These are phyloP conservation scores for Rhodotorula sp. DNA, from an alignment of 1,284 basidiomycete genomes.

Conservation along the genomic window DNA sequence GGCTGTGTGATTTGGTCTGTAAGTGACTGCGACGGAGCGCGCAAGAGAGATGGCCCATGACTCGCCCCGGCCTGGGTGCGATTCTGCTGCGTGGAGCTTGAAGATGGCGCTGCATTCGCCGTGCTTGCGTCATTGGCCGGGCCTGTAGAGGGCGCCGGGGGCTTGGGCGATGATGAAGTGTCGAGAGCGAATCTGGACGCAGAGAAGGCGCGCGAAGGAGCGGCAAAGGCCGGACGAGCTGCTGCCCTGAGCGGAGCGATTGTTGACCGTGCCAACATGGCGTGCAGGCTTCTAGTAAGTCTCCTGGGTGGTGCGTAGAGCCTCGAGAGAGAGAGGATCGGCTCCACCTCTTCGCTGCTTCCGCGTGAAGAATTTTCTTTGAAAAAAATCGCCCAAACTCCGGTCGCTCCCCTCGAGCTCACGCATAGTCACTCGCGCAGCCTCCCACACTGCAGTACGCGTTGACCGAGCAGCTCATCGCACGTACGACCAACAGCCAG, in stretches of 20 bases:
- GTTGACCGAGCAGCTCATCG: too few relatives aligned
- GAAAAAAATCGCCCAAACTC: background rate
- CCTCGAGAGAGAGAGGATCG: too few relatives aligned
- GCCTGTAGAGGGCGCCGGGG: background rate
- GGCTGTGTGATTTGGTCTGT: constrained; percentile 51
- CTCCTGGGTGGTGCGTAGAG: too few relatives aligned
- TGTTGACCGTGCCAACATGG: too few relatives aligned
- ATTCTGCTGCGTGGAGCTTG: constrained; percentile 18
- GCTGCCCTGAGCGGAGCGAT: too few relatives aligned
- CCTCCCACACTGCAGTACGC: too few relatives aligned
- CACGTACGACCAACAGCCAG: too few relatives aligned
- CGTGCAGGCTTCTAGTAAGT: too few relatives aligned
- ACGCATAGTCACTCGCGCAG: too few relatives aligned
- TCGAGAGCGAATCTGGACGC: background rate
- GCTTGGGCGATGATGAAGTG: constrained; percentile 1
- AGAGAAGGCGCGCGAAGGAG: background rate
- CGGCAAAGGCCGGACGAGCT: background rate
- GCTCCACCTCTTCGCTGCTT: background rate
- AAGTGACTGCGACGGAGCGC: background rate
- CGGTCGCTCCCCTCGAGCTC: background rate
- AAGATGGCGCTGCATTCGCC: background rate
- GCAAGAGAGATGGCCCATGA: too few relatives aligned
- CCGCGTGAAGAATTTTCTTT: background rate
- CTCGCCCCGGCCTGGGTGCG: constrained; percentile 19
- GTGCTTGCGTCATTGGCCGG: background rate